Evolutionary conservation across 768 basidiomycete species (phyloP).

Genomic region (Rhodotorula toruloides): DNA sequence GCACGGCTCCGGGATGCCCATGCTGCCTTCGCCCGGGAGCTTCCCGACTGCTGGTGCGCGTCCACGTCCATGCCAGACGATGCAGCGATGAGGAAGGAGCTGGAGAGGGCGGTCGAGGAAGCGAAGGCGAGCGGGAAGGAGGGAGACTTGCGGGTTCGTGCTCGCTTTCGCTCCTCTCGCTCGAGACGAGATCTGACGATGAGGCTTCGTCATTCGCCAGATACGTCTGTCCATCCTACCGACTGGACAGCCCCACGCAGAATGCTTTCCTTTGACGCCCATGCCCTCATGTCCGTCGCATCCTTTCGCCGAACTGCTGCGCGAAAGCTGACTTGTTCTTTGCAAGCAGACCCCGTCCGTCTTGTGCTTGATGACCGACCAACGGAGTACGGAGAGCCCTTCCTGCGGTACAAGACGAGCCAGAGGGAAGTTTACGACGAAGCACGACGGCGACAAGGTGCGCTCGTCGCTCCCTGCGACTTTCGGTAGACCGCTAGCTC

Average conservation of each 20-base stretch:
- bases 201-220: not conserved
- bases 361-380: slow-evolving; percentile 22
- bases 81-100: not conserved
- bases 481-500: not conserved
- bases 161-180: not conserved
- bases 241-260: not conserved
- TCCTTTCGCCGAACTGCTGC: not conserved
- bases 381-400: slow-evolving; percentile 17
- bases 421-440: slow-evolving; percentile 18
- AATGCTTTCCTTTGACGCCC: slow-evolving; percentile 5
- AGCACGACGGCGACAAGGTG: slow-evolving; percentile 14
- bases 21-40: not conserved
- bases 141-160: slow-evolving; percentile 6
- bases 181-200: not conserved
- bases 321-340: no score
- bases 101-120: not conserved
- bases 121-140: not conserved
- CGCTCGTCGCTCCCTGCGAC: not conserved
- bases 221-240: not conserved
- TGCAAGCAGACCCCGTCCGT: slow-evolving; percentile 5
- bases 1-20: slow-evolving; percentile 11
- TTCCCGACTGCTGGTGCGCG: slow-evolving; percentile 20
- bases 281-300: slow-evolving; percentile 19
- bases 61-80: not conserved
- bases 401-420: slow-evolving; percentile 21